Percentiles rank a stretch among this genome's conserved stretches.
Conservation (phyloP, 2,329 filamentous ascomycete genomes). For the Pleomassaria siparia region DNA sequence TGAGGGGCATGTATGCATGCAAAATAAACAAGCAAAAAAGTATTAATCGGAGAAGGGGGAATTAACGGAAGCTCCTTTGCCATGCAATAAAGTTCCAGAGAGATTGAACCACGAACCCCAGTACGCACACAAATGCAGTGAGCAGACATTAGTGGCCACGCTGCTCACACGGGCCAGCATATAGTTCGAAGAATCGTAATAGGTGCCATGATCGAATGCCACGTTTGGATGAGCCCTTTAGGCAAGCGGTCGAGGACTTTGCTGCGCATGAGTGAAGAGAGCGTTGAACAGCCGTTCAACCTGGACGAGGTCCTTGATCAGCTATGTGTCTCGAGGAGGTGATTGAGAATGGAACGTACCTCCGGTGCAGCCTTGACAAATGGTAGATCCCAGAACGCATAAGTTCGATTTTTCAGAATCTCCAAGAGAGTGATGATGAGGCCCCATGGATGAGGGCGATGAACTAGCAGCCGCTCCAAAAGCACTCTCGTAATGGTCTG, state of each 20-base stretch:
- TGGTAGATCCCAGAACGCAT: slow-evolving; percentile 87
- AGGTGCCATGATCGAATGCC: slow-evolving; percentile 4
- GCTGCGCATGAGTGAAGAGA: slow-evolving; percentile 49
- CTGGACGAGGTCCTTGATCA: slow-evolving; percentile 30
- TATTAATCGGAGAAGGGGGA: slow-evolving; percentile 14
- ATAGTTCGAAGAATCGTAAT: slow-evolving; percentile 13
- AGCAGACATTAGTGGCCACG: slow-evolving; percentile 28
- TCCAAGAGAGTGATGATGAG: slow-evolving; percentile 85
- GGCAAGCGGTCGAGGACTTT: slow-evolving; percentile 47
- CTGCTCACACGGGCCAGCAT: slow-evolving; percentile 15
- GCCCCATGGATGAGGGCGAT: slow-evolving; percentile 95
- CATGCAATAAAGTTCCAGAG: slow-evolving; percentile 18
- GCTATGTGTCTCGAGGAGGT: slow-evolving; percentile 9
- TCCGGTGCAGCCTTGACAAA: slow-evolving; percentile 90
- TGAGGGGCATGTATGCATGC: slow-evolving; percentile 8
- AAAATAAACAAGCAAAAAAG: slow-evolving; percentile 23
- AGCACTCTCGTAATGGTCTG: slow-evolving; percentile 89
- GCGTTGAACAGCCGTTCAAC: slow-evolving; percentile 51
- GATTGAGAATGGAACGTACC: slow-evolving; percentile 43
- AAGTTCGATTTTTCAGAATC: slow-evolving; percentile 86
- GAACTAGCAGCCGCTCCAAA: slow-evolving; percentile 82
- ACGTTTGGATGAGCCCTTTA: slow-evolving; percentile 16
- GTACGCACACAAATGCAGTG: slow-evolving; percentile 38
- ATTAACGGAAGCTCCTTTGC: slow-evolving; percentile 11
- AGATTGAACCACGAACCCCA: slow-evolving; percentile 16